These are phyloP conservation scores for Pythium insidiosum DNA, from an alignment of 352 stramenopile genomes.

Conservation along the genomic window DNA sequence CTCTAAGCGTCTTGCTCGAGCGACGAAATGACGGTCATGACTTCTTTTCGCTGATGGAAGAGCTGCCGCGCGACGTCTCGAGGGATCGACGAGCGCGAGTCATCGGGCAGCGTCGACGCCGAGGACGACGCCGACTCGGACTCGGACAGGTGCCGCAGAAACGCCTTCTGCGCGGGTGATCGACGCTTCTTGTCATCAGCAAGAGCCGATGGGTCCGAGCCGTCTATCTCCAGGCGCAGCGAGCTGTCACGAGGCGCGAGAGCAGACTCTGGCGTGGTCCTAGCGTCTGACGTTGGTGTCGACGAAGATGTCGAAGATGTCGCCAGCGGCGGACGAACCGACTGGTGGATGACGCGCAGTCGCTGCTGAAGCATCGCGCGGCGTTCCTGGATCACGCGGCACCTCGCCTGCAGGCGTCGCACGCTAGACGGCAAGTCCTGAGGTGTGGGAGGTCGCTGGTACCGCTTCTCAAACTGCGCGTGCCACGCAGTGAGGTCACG, in stretches of 20 bases:
- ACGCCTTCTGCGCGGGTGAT: constrained; percentile 61
- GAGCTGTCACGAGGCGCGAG: no score
- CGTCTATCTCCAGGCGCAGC: no score
- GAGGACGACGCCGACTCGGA: no score
- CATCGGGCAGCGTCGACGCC: no score
- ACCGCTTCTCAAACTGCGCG: constrained; percentile 46
- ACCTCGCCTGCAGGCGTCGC: constrained; percentile 25
- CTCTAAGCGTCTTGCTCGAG: constrained; percentile 1
- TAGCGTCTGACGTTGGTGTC: neutral
- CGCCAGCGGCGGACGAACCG: neutral
- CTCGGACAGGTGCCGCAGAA: constrained; percentile 31
- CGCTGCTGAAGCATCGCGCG: constrained; percentile 27
- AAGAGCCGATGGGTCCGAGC: no score
- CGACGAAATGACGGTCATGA: constrained; percentile 16
- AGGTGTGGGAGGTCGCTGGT: constrained; percentile 28
- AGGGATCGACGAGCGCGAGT: no score
- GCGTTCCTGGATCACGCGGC: constrained; percentile 23
- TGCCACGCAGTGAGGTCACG: constrained; percentile 41
- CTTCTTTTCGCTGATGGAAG: constrained; percentile 25
- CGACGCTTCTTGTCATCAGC: constrained; percentile 9
- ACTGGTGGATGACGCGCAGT: no score
- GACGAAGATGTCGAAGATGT: constrained; percentile 7
- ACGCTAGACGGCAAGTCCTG: constrained; percentile 28
- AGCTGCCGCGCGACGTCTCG: no score
- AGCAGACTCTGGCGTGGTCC: no score